These are phyloP conservation scores for Vitis riparia DNA, from an alignment of 164 flowering plant species.

Conservation along the genomic window DNA sequence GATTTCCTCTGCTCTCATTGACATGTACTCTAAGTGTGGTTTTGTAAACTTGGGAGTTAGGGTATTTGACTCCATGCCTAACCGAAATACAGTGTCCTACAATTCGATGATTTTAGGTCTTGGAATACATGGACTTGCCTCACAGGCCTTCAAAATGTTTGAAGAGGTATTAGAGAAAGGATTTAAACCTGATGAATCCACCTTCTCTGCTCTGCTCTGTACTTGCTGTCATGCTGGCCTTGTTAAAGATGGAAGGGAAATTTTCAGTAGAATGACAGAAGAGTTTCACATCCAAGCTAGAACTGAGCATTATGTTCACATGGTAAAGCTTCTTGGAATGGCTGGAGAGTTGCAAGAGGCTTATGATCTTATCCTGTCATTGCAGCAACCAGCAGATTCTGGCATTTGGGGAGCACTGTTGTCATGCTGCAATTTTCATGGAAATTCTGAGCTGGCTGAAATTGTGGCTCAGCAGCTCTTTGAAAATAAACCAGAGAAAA, in stretches of 20 bases:
- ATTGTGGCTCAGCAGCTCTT: conserved; percentile 43
- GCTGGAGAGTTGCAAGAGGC: conserved; percentile 74
- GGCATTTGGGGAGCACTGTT: conserved; percentile 87
- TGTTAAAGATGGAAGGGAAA: conserved; percentile 43
- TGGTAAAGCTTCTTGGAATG: conserved; percentile 83
- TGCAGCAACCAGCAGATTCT: conserved; percentile 51
- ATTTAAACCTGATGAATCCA: conserved; percentile 59
- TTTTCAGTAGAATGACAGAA: conserved; percentile 52
- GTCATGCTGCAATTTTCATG: conserved; percentile 62
- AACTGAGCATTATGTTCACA: conserved; percentile 69
- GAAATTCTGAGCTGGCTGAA: conserved; percentile 55
- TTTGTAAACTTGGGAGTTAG: conserved; percentile 38
- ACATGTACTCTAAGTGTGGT: conserved; percentile 81
- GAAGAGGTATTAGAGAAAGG: conserved; percentile 45
- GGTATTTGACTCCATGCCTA: conserved; percentile 45
- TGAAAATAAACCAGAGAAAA: conserved; percentile 33
- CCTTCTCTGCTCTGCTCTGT: conserved; percentile 72
- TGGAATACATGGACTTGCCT: conserved; percentile 61
- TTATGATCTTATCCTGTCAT: conserved; percentile 43
- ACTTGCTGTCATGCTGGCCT: conserved; percentile 76
- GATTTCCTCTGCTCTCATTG: conserved; percentile 69
- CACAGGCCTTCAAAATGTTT: conserved; percentile 50
- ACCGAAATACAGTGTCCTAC: conserved; percentile 43
- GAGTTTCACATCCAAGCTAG: conserved; percentile 53
- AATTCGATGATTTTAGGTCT: conserved; percentile 67